Conservation (phyloP, 495 filamentous ascomycete genomes). For the Penicillium salamii region DNA sequence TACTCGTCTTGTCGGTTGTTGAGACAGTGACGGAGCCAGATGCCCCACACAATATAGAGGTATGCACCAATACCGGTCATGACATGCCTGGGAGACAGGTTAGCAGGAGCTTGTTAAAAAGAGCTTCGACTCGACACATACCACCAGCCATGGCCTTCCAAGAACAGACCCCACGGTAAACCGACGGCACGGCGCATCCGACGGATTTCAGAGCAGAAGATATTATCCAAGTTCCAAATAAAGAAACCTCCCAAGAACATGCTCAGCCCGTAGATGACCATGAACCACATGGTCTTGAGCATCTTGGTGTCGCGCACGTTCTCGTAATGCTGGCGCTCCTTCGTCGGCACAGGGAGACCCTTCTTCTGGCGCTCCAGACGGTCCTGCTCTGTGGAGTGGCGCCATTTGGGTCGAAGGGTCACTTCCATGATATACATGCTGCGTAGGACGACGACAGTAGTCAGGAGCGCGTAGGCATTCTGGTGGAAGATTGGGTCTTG, state of each 20-base stretch:
- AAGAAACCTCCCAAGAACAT: conserved; percentile 82
- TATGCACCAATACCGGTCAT: conserved; percentile 72
- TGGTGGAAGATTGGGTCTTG: conserved; percentile 94
- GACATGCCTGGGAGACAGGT: conserved; percentile 50
- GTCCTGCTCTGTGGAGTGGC: conserved; percentile 44
- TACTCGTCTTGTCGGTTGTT: conserved; percentile 76
- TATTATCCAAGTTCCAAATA: conserved; percentile 86
- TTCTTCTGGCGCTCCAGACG: conserved; percentile 36
- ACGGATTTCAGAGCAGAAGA: conserved; percentile 71
- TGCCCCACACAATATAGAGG: conserved; percentile 80
- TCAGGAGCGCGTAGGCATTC: conserved; percentile 80
- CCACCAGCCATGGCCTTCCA: conserved; percentile 99
- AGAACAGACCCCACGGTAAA: conserved; percentile 83
- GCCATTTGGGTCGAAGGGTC: conserved; percentile 59
- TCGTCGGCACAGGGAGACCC: conserved; percentile 38
- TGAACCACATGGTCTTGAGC: conserved; percentile 70
- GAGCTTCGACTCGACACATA: conserved; percentile 49
- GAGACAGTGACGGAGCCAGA: conserved; percentile 80
- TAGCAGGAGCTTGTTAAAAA: conserved; percentile 1
- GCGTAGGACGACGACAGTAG: conserved; percentile 69
- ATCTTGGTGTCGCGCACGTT: conserved; percentile 56
- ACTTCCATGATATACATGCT: conserved; percentile 91
- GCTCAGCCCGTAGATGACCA: conserved; percentile 67
- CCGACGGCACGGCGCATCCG: conserved; percentile 68
- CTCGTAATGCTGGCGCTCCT: conserved; percentile 44